Evolutionary conservation across 2,329 filamentous ascomycete genomes (phyloP), one percentile per base, ranked within the genome.

Genomic region (Neonectria faginata): DNA sequence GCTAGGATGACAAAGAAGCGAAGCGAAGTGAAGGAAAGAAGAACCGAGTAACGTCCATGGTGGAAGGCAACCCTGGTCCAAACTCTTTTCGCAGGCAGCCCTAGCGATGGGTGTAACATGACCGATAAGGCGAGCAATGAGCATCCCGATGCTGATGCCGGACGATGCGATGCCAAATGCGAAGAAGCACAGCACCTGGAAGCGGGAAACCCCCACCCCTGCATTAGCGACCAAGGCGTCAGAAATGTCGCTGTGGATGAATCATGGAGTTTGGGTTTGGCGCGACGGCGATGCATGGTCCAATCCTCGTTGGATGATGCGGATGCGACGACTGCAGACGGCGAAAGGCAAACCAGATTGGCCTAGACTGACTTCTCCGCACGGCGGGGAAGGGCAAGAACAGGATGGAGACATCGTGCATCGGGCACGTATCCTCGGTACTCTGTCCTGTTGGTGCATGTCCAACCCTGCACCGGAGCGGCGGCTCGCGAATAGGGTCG

Each of bases 351-450:
- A 68, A 48, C 63, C 65, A 66, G 70, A 73, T 69, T 70, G 64
- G 67, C 41, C 55, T 68, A 62, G 48, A 60, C 60, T 57, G 59
- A 48, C 66, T 73, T 73, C 71, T 73, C 71, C 71, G 70, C 71
- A 73, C 63, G 56, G 66, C 67, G 67, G 69, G 71, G 47, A 65
- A 57, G 69, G 68, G 68, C 64, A 64, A 59, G 36, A 71, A 65
- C 57, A 64, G 57, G 41, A 72, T 67, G 65, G 66, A 68, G 60
- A 72, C 68, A 73, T 73, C 64, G 68, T 73, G 71, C 71, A 73
- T 73, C 69, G 42, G 57, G 50, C 66, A 60, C 67, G 62, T 62
- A 63, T 60, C 62, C 55, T 65, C 67, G 66, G 67, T 65, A 70
- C 60, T 55, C 55, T 33, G 55, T 59, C 36, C 47, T 48, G 41